Evolutionary conservation across 352 stramenopile species (phyloP), one percentile per base, ranked within the genome.

Genomic region (Detonula confervacea): DNA sequence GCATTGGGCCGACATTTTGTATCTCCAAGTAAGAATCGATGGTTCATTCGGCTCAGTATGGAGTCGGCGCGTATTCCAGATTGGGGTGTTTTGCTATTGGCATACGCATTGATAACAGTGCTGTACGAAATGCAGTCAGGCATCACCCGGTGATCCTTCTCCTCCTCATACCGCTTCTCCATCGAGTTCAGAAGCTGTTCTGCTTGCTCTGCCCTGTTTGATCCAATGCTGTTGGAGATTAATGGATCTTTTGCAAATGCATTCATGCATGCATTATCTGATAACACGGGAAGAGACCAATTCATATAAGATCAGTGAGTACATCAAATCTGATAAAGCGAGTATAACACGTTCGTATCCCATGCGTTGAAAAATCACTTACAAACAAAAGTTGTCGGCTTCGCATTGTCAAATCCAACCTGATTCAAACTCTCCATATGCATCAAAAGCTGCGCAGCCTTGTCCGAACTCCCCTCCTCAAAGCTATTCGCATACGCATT

Each of bases 211-310:
- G 76, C 69, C 22, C 44, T 64, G 12, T 42, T 62, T 9, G 42
- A 33, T 12, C 51, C 55, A 14, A 42, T 33, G n/a, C 37, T 25
- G 14, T 33, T 57, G n/a, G n/a, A n/a, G n/a, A 47, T 79, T 42
- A 73, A 49, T 27, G 61, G 62, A 63, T 76, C 65, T 54, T 85
- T 81, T 20, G 77, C 72, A 66, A 84, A 84, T n/a, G 63, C 64
- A 77, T 85, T 85, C 71, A 81, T 75, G 52, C 64, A 81, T 16
- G 77, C 77, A 52, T 85, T 81, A 49, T 85, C n/a, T n/a, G n/a
- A n/a, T n/a, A n/a, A n/a, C n/a, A n/a, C n/a, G n/a, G n/a, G n/a
- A n/a, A n/a, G n/a, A n/a, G n/a, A n/a, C n/a, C n/a, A n/a, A n/a
- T n/a, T n/a, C n/a, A n/a, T n/a, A n/a, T n/a, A n/a, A n/a, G n/a